Conservation (phyloP, 2,329 filamentous ascomycete species). For the Clonostachys byssicola region DNA sequence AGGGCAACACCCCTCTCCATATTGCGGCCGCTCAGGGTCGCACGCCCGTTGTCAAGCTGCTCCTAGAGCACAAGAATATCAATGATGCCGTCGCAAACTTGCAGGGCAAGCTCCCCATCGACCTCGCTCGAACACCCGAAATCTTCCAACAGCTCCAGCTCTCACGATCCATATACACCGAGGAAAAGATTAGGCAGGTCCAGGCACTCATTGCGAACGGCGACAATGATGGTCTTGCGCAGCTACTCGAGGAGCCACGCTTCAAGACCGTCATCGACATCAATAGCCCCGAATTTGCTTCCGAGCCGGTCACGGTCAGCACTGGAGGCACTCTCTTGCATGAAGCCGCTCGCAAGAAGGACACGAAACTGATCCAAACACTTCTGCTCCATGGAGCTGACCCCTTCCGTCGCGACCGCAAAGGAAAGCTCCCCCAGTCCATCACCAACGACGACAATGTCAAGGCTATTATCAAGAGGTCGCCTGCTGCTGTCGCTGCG, state of each 20-base stretch:
- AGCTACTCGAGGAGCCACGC: constrained; percentile 77
- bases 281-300: constrained; percentile 85
- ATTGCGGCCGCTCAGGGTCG: constrained; percentile 81
- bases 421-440: constrained; percentile 92
- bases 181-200: constrained; percentile 78
- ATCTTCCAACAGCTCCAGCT: constrained; percentile 96
- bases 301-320: constrained; percentile 72
- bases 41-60: constrained; percentile 72
- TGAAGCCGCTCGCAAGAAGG: constrained; percentile 84
- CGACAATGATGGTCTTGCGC: constrained; percentile 75
- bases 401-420: constrained; percentile 90
- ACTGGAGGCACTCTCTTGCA: constrained; percentile 90
- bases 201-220: constrained; percentile 70
- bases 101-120: constrained; percentile 79
- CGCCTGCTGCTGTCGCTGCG: constrained; percentile 88
- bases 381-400: constrained; percentile 92
- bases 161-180: constrained; percentile 82
- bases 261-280: constrained; percentile 87
- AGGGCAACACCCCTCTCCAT: constrained; percentile 92
- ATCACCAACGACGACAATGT: constrained; percentile 93
- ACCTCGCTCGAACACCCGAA: constrained; percentile 85
- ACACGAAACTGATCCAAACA: constrained; percentile 83
- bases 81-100: constrained; percentile 87
- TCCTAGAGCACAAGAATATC: constrained; percentile 78
- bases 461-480: constrained; percentile 84